Base-by-base conservation (phyloP, 2,329 filamentous ascomycete genomes). In the Microcyclospora pomicola region DNA sequence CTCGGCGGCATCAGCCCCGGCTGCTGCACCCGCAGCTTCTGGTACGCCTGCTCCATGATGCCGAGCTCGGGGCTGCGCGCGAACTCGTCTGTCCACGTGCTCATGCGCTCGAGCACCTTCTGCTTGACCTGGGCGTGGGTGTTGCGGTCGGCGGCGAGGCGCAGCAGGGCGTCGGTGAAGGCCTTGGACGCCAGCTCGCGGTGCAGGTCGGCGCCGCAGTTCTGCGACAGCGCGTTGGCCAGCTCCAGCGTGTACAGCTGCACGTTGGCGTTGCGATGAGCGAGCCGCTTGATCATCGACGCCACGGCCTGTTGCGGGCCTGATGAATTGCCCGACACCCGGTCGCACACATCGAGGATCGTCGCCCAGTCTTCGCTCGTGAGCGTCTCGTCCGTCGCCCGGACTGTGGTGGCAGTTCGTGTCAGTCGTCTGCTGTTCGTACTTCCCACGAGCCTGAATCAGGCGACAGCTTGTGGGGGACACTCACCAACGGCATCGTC, bases 341-440 rank as follows among this genome's bases (percentile, higher is more conserved):
- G 53, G 42, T 61, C 59, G 52, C 58, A 60, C 33, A 61, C 58
- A 42, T 61, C 59, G 51, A 80, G 64, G 49, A 80, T 79, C 49
- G 69, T 78, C 58, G 81, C 78, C 78, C 78, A 82, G 59, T 82
- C 81, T 62, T 73, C 71, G 43, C 64, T 92, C 75, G 87, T 96
- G 52, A 96, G 74, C 63, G 95, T 98, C 72, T 98, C 91, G 64
- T 98, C 91, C 40, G 91, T 98, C 56, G 91, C 87, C 65, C 82
- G 82, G 55, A 75, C 78, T 80, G 53, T 49, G 52, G 13, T 13
- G 29, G 9, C 10, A 6, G n/a, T 24, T 24, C 19, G 19, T 7
- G 19, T 24, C 7, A 35, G 29, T 19, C 28, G 10, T 33, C n/a
- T 16, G 14, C 37, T n/a, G 19, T 5, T 14, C 19, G 4, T 24